A percentile compares a stretch with the other conserved stretches of the same genome.
Conservation (phyloP, 495 filamentous ascomycete species). For the Penicillium verhagenii region DNA sequence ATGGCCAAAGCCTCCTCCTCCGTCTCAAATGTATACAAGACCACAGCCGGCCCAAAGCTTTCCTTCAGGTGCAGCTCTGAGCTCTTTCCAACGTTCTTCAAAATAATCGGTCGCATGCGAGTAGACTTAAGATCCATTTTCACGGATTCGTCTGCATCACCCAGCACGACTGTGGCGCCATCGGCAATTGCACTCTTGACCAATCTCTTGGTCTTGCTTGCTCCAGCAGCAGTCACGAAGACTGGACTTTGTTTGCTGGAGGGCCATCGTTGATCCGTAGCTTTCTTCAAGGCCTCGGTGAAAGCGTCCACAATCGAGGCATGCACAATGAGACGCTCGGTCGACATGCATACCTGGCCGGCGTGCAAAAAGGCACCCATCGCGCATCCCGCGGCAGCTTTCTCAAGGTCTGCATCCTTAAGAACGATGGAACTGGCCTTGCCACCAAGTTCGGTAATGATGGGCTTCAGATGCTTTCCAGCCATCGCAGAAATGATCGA, state of each 20-base stretch:
- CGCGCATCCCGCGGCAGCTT: constrained; percentile 51
- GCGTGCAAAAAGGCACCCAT: constrained; percentile 55
- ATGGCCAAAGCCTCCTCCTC: constrained; percentile 49
- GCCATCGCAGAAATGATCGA: constrained; percentile 54
- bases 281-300: constrained; percentile 46
- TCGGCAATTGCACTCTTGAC: constrained; percentile 62
- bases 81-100: constrained; percentile 64
- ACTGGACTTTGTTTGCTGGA: no score
- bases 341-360: constrained; percentile 92
- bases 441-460: constrained; percentile 60
- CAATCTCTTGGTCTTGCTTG: constrained; percentile 70
- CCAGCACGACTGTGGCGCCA: constrained; percentile 66
- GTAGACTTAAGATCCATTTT: constrained; percentile 30
- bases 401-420: constrained; percentile 57
- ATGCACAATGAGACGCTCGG: constrained; percentile 84
- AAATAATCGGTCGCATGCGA: constrained; percentile 70
- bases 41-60: constrained; percentile 78
- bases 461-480: constrained; percentile 55
- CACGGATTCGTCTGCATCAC: constrained; percentile 51
- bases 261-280: constrained; percentile 48
- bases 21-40: constrained; percentile 42
- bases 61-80: constrained; percentile 87
- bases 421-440: constrained; percentile 60
- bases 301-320: constrained; percentile 64
- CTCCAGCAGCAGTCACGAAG: constrained; percentile 62